Evolutionary conservation across 352 stramenopile species (phyloP), one percentile per base, ranked within the genome.

Genomic region (Globisporangium nagaii): DNA sequence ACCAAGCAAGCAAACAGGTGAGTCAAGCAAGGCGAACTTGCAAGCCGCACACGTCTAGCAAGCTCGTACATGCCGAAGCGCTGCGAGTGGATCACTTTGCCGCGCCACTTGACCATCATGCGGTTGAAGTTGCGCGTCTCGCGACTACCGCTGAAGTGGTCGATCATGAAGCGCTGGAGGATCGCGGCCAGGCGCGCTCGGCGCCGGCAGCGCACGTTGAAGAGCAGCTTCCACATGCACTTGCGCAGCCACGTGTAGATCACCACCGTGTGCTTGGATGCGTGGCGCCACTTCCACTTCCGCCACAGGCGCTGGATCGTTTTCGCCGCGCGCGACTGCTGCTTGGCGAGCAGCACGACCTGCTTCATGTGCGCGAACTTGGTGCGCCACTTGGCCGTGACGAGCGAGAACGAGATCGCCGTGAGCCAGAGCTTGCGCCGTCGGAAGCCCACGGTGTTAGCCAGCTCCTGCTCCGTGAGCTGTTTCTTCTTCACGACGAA

Each of bases 81-180:
- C 60, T 93, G 78, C 28, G 75, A 84, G 28, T 62, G 60, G 40
- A 93, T 88, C 41, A 93, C 77, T 50, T 89, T 89, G 54, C 48
- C 45, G 20, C 82, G 75, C 82, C 82, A 92, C 42, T 72, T 72
- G 37, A 79, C 25, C 82, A 92, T 90, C 63, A 90, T 74, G 25
- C 74, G 66, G 39, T 84, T 86, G 36, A 92, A 89, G 45, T 88
- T 90, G 53, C 74, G 68, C 2, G 66, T 83, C 53, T 87, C 79
- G 25, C 70, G 64, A 31, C 68, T 89, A 17, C 72, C 76, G 8
- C 63, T 71, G 34, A 66, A 73, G 45, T 88, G 46, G 43, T 86
- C 66, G 15, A 86, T 36, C 57, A 90, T 65, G 49, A 93, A 90
- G 27, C 73, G 62, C 25, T 66, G 77, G 5, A 90, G 31, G 13